phyloP scores from a whole-genome alignment of 768 basidiomycete species.

The Boletus tylopilopsis region DNA sequence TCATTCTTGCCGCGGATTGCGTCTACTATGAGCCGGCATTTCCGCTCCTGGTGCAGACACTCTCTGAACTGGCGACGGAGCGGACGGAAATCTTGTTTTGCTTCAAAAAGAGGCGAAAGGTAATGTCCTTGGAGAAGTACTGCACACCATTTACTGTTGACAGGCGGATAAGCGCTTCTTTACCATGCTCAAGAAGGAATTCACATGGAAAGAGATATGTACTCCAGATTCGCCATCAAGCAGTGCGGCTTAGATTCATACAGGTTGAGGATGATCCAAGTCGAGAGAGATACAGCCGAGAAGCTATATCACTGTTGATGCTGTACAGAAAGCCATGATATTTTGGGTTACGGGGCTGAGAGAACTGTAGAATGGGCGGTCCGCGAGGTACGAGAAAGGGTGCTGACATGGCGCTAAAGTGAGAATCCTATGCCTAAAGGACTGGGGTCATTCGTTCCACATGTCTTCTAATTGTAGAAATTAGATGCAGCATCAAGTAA shows the following conservation, averaged over 20 bases:
- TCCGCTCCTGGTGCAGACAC: constrained; percentile 77
- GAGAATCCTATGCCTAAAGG: not conserved
- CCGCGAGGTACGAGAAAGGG: not conserved
- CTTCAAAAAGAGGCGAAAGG: constrained; percentile 92
- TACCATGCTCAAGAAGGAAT: constrained; percentile 68
- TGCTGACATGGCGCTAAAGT: not conserved
- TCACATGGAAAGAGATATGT: constrained; percentile 64
- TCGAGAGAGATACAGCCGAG: constrained; percentile 52
- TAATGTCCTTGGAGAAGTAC: constrained; percentile 23
- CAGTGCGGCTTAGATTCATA: not conserved
- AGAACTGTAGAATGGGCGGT: not conserved
- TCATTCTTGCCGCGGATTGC: constrained; percentile 90
- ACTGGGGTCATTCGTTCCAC: not conserved
- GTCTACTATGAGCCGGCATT: constrained; percentile 96
- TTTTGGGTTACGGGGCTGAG: not conserved
- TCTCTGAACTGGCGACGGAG: constrained; percentile 56
- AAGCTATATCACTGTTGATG: constrained; percentile 62
- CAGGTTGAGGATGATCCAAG: constrained; percentile 66
- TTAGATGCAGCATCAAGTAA: constrained; percentile 4
- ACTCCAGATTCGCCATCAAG: not conserved
- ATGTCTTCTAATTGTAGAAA: constrained; percentile 8
- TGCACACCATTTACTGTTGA: constrained; percentile 2
- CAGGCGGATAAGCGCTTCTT: constrained; percentile 92
- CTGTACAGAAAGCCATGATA: constrained; percentile 17
- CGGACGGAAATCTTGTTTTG: constrained; percentile 79